Base-by-base conservation (phyloP, 2,329 filamentous ascomycete species). In the Pseudohalonectria lignicola region DNA sequence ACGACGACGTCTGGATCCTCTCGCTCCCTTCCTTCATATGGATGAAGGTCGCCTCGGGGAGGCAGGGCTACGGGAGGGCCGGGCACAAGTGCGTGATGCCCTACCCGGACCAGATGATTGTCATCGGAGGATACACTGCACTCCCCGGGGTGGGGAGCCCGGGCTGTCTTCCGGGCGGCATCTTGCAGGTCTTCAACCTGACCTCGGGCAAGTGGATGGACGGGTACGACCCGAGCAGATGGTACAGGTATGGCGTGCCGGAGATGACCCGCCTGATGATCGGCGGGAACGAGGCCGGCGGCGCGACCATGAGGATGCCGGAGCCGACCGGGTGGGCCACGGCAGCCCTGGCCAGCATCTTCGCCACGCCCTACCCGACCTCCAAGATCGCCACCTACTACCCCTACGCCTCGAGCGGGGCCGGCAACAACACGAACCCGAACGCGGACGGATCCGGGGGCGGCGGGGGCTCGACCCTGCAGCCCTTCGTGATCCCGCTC, bases 1-100 rank as follows among this genome's bases (percentile, higher is more conserved):
- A 56, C 39, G 76, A 86, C 43, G 82, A 85, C 34, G 81, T 90
- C 54, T 92, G 83, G 83, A 79, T 87, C 17, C 63, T 92, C 11
- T 85, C 83, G 0, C 61, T 93, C 5, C 86, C 86, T 0, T 80
- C 79, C 0, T 93, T 93, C 53, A 84, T 75, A 4, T 92, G 86
- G 86, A 81, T 81, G 38, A 62, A 63, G 47, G 51, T 75, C 16
- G 57, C 55, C 15, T 49, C 59, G 1, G 67, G 69, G 53, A 74
- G 53, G 45, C 49, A 38, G 38, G 63, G 33, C 53, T 82, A 57
- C 59, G 80, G 66, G 3, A 73, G 86, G 39, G 74, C 78, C 1
- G 84, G 84, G 0, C 84, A 90, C 53, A 76, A 77, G 28, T 92
- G 85, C 57, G 75, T 87, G 47, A 73, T 74, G 48, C 73, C 74